phyloP scores from a whole-genome alignment of 768 basidiomycete genomes.

The Auricularia sp. region DNA sequence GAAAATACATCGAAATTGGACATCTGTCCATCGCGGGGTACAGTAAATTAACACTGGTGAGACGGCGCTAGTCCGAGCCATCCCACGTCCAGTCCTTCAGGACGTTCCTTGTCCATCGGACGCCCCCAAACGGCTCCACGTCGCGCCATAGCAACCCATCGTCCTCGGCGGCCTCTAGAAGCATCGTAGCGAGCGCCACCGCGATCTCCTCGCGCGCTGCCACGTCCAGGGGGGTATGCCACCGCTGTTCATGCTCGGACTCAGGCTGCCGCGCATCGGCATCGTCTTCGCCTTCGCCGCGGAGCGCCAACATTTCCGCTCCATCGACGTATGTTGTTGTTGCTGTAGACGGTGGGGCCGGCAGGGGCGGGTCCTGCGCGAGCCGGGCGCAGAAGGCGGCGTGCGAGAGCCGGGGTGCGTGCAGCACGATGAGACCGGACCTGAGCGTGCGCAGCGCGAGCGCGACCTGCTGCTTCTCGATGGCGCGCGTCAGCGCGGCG shows the following conservation, averaged over 20 bases:
- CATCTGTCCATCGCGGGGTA: no score
- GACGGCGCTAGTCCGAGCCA: slow-evolving; percentile 23
- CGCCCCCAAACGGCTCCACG: slow-evolving; percentile 37
- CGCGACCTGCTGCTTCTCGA: slow-evolving; percentile 52
- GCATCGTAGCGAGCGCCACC: slow-evolving; percentile 64
- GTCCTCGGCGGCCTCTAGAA: slow-evolving; percentile 65
- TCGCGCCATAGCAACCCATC: slow-evolving; percentile 70
- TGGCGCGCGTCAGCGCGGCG: slow-evolving; percentile 61
- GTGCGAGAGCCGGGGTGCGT: slow-evolving; percentile 68
- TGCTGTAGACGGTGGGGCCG: slow-evolving; percentile 23
- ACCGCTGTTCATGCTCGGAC: background rate
- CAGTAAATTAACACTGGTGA: no score
- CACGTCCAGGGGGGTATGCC: slow-evolving; percentile 54
- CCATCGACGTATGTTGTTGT: slow-evolving; percentile 6
- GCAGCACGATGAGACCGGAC: slow-evolving; percentile 71
- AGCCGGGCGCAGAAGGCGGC: slow-evolving; percentile 62
- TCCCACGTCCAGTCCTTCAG: slow-evolving; percentile 69
- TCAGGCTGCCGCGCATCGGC: background rate
- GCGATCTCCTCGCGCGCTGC: slow-evolving; percentile 63
- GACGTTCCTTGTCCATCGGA: slow-evolving; percentile 64
- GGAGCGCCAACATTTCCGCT: no score
- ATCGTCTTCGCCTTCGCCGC: no score
- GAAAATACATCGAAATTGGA: no score
- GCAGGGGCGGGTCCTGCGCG: slow-evolving; percentile 27
- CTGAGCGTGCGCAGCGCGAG: slow-evolving; percentile 58